Evolutionary conservation across 495 filamentous ascomycete genomes (phyloP).

Genomic region (Beverwykella pulmonaria): DNA sequence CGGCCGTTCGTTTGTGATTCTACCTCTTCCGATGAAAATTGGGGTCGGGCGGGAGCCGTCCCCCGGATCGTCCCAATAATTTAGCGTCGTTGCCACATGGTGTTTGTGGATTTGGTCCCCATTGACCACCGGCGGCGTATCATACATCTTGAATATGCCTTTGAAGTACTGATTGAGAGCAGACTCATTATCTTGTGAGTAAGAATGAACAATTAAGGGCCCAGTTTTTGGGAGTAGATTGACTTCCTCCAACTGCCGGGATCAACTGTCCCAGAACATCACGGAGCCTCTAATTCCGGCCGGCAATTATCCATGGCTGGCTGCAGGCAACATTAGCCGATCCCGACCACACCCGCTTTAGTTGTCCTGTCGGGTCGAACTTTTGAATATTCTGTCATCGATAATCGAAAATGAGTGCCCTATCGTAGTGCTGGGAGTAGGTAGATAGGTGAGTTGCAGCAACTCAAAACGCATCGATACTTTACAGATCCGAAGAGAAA

Average conservation of each 20-base stretch:
- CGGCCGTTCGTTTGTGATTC: constrained; percentile 51
- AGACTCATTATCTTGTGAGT: constrained; percentile 1
- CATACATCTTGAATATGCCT: constrained; percentile 10
- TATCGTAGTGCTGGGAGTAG: constrained; percentile 1
- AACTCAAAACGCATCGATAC: constrained; percentile 3
- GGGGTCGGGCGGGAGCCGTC: constrained; percentile 64
- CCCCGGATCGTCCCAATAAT: constrained; percentile 68
- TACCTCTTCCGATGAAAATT: constrained; percentile 59
- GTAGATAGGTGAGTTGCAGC: background rate
- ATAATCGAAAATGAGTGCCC: constrained; percentile 1
- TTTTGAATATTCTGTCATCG: background rate
- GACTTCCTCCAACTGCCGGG: constrained; percentile 19
- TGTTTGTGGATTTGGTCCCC: constrained; percentile 16
- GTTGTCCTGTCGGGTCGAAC: constrained; percentile 1
- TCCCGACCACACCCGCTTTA: background rate
- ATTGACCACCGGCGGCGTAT: background rate
- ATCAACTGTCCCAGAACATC: constrained; percentile 17
- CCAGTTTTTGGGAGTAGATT: constrained; percentile 2
- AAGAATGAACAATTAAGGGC: background rate
- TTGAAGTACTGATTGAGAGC: background rate
- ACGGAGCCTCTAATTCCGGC: constrained; percentile 11
- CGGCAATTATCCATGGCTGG: constrained; percentile 5
- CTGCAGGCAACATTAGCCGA: constrained; percentile 17
- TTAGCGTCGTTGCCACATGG: constrained; percentile 59
- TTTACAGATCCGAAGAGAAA: constrained; percentile 3